Evolutionary conservation across 192 early-diverging fungal species (phyloP).

Genomic region (Cetraspora pellucida): DNA sequence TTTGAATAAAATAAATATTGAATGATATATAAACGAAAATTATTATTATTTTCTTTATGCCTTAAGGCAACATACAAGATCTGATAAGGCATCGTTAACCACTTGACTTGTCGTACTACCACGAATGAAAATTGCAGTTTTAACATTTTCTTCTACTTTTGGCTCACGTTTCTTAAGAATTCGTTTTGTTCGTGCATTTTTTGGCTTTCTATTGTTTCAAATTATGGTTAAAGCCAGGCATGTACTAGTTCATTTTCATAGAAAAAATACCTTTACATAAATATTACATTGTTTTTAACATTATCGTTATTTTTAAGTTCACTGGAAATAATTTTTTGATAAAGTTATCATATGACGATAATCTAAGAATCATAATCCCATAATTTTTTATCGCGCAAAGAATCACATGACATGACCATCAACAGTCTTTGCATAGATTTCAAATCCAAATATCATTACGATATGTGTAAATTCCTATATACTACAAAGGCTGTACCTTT

Average conservation of each 20-base stretch:
- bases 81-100: constrained; percentile 81
- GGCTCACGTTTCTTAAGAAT: constrained; percentile 85
- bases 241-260: too few relatives aligned
- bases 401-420: background rate
- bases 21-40: too few relatives aligned
- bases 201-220: constrained; percentile 66
- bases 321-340: too few relatives aligned
- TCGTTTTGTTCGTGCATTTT: constrained; percentile 87
- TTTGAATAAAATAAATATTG: background rate
- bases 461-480: background rate
- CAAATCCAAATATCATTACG: constrained; percentile 2
- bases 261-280: too few relatives aligned
- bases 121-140: constrained; percentile 87
- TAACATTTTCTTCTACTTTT: constrained; percentile 87
- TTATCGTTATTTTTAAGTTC: too few relatives aligned
- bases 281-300: too few relatives aligned
- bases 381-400: background rate
- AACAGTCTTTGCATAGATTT: background rate
- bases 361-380: too few relatives aligned
- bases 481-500: background rate
- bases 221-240: background rate
- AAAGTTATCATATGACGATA: too few relatives aligned
- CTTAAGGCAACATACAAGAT: constrained; percentile 74
- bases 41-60: too few relatives aligned
- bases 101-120: constrained; percentile 85